phyloP scores from a whole-genome alignment of 2,329 filamentous ascomycete species.

The Amesomyces nigricolor region DNA sequence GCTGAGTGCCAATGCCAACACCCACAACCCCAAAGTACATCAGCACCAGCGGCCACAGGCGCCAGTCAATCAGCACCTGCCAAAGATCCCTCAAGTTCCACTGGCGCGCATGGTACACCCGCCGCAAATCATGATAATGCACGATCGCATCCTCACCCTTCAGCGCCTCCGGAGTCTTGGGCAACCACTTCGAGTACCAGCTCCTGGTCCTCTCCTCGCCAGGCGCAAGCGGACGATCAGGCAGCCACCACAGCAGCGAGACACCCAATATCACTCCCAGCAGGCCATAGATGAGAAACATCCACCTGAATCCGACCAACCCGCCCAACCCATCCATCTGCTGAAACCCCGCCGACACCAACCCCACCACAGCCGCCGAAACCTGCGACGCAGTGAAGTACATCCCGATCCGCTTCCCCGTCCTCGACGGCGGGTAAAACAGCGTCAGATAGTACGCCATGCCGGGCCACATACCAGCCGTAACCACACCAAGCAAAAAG shows the following conservation, averaged over 20 bases:
- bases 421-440: conserved; percentile 83
- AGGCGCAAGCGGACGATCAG: conserved; percentile 71
- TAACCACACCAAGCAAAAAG: conserved; percentile 78
- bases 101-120: conserved; percentile 69
- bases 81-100: conserved; percentile 70
- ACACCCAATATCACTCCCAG: conserved; percentile 68
- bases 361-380: conserved; percentile 80
- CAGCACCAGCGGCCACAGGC: conserved; percentile 75
- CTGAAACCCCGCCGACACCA: conserved; percentile 88
- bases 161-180: conserved; percentile 63
- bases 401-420: conserved; percentile 79
- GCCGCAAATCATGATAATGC: conserved; percentile 75
- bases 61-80: conserved; percentile 74
- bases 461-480: conserved; percentile 91
- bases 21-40: conserved; percentile 97
- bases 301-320: conserved; percentile 80
- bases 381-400: conserved; percentile 89
- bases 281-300: conserved; percentile 85
- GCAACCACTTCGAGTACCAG: conserved; percentile 59
- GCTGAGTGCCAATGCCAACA: conserved; percentile 83
- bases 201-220: conserved; percentile 51
- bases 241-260: conserved; percentile 80
- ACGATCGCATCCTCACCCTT: conserved; percentile 70
- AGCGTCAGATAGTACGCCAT: conserved; percentile 91
- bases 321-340: conserved; percentile 76